Conservation (phyloP, 2,329 filamentous ascomycete species). For the Parafenestella ontariensis region DNA sequence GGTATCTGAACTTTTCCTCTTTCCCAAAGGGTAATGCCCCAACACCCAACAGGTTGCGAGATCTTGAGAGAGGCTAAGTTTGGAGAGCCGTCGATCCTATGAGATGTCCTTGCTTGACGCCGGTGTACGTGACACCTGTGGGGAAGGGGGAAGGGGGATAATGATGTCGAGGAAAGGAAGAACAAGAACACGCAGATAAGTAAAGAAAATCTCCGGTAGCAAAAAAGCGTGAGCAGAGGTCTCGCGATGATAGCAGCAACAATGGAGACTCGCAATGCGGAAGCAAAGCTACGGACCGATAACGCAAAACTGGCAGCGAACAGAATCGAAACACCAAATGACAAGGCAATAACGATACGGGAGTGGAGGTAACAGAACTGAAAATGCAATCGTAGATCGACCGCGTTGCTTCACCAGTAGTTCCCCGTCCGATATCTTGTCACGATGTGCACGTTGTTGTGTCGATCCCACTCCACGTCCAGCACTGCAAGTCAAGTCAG, state of each 20-base stretch:
- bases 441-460: slow-evolving; percentile 10
- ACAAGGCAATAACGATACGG: background rate
- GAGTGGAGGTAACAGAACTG: background rate
- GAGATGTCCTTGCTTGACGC: background rate
- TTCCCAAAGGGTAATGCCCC: background rate
- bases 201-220: background rate
- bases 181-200: background rate
- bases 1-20: slow-evolving; percentile 27
- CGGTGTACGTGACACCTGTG: background rate
- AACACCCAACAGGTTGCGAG: background rate
- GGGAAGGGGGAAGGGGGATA: background rate
- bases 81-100: background rate
- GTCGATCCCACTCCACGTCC: slow-evolving; percentile 8
- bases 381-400: background rate
- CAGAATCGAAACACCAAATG: background rate
- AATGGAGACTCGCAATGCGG: background rate
- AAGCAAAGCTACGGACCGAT: background rate
- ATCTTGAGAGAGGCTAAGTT: background rate
- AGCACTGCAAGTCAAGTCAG: slow-evolving; percentile 14
- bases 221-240: background rate
- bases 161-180: background rate
- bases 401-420: background rate
- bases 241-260: background rate
- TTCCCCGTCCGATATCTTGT: slow-evolving; percentile 10
- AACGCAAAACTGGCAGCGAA: background rate